A percentile compares a stretch with the other conserved stretches of the same genome.
These are phyloP conservation scores for Stemphylium vesicarium DNA, from an alignment of 2,329 filamentous ascomycete species.

Conservation along the genomic window DNA sequence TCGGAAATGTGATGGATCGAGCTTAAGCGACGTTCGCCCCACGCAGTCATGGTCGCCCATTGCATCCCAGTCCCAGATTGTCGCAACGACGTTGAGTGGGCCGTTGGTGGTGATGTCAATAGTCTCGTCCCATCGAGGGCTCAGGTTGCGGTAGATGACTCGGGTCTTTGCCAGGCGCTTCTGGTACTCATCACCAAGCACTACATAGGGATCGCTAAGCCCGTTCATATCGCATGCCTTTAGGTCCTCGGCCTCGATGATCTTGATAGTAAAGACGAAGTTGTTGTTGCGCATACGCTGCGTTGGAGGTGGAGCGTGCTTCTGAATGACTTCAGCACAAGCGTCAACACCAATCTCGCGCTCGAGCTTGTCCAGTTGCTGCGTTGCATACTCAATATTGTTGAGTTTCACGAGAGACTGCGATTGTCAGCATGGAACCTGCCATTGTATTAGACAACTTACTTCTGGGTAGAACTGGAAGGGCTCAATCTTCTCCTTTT, in stretches of 20 bases:
- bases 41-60: slow-evolving; percentile 98
- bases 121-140: slow-evolving; percentile 96
- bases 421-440: slow-evolving; percentile 5
- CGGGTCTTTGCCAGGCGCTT: slow-evolving; percentile 95
- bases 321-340: slow-evolving; percentile 81
- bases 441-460: slow-evolving; percentile 38
- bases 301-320: slow-evolving; percentile 73
- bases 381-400: slow-evolving; percentile 93
- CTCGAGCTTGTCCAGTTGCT: slow-evolving; percentile 89
- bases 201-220: slow-evolving; percentile 94
- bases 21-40: slow-evolving; percentile 92
- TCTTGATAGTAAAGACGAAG: slow-evolving; percentile 98
- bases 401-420: slow-evolving; percentile 97
- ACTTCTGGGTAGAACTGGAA: slow-evolving; percentile 97
- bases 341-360: slow-evolving; percentile 88
- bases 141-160: slow-evolving; percentile 87
- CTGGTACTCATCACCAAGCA: slow-evolving; percentile 96
- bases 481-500: slow-evolving; percentile 90
- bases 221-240: slow-evolving; percentile 98
- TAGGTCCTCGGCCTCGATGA: slow-evolving; percentile 95
- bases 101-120: slow-evolving; percentile 94
- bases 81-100: slow-evolving; percentile 91
- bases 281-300: slow-evolving; percentile 75
- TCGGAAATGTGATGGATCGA: slow-evolving; percentile 97
- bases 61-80: slow-evolving; percentile 97